Base-by-base conservation (phyloP, 169 alveolate genomes). In the Plasmodium adleri region DNA sequence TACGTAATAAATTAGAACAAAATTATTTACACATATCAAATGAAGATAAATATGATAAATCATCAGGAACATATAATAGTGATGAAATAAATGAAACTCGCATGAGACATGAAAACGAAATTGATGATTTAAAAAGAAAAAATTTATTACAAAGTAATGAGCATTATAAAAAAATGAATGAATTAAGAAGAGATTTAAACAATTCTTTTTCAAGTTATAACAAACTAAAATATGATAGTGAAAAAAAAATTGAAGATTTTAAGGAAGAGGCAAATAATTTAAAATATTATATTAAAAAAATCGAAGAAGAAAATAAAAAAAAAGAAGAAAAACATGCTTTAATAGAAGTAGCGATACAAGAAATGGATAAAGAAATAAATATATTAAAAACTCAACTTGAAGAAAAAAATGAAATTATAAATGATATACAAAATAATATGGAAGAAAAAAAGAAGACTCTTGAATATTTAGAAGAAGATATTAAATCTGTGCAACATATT, bases 281-380 rank as follows among this genome's bases (percentile, higher is more conserved):
- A 80, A 80, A 80, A 68, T 56, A 17, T 7, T 80, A 68, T 17
- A 80, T 80, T 56, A 80, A 80, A 15, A 17, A 20, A 56, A 26
- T 80, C 15, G 73, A 80, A 80, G 72, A 80, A 20, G 90, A 80
- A 68, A 80, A 80, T 49, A 80, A 67, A 52, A 80, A 80, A 80
- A 80, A 80, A 68, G 83, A 80, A 56, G 59, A 80, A 49, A 80
- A 80, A 39, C 70, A 80, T 68, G 90, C 80, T 1, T 49, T 80
- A 80, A 67, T 80, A 20, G 90, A 80, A 50, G 13, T 80, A 56
- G 90, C 90, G 4, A 80, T 80, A 56, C 49, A 80, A 54, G 90
- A 80, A 80, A 80, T 80, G 90, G 85, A 80, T 68, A 80, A 80
- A 32, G 90, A 80, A 59, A 67, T 80, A 32, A 80, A 63, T 17